Conservation (phyloP, 2,329 filamentous ascomycete species). For the Paraphoma chrysanthemicola region DNA sequence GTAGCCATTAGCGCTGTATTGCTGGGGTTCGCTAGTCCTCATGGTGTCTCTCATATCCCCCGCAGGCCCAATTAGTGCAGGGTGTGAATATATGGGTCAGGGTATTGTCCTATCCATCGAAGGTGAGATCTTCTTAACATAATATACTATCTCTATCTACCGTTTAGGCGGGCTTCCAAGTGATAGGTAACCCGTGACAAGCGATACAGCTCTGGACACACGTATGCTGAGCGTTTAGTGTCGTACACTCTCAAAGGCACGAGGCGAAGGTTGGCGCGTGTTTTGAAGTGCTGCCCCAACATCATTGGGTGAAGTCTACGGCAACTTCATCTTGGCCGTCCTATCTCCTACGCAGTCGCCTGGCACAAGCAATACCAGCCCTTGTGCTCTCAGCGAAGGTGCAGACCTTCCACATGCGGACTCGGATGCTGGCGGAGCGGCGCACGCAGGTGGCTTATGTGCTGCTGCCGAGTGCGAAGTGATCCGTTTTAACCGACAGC, state of each 20-base stretch:
- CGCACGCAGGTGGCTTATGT: neutral
- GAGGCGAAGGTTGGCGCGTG: too few relatives aligned
- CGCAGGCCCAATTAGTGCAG: too few relatives aligned
- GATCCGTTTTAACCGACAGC: neutral
- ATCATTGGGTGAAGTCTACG: too few relatives aligned
- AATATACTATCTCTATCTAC: neutral
- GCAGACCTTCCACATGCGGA: neutral
- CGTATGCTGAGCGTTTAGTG: neutral
- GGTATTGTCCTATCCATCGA: too few relatives aligned
- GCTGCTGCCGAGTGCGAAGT: neutral
- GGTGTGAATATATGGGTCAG: too few relatives aligned
- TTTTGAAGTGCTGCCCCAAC: too few relatives aligned
- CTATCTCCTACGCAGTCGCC: neutral
- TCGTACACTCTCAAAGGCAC: neutral
- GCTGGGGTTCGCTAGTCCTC: too few relatives aligned
- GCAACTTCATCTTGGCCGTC: too few relatives aligned
- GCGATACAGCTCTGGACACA: neutral
- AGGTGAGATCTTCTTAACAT: neutral
- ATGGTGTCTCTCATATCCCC: too few relatives aligned
- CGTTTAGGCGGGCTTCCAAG: neutral
- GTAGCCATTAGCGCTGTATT: neutral
- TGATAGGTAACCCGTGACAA: neutral
- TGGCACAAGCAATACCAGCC: neutral
- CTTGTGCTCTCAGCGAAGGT: neutral
- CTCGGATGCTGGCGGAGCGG: neutral